A percentile compares a stretch with the other conserved stretches of the same genome.
phyloP scores from a whole-genome alignment of 352 stramenopile genomes.

The Paralagenidium karlingii region DNA sequence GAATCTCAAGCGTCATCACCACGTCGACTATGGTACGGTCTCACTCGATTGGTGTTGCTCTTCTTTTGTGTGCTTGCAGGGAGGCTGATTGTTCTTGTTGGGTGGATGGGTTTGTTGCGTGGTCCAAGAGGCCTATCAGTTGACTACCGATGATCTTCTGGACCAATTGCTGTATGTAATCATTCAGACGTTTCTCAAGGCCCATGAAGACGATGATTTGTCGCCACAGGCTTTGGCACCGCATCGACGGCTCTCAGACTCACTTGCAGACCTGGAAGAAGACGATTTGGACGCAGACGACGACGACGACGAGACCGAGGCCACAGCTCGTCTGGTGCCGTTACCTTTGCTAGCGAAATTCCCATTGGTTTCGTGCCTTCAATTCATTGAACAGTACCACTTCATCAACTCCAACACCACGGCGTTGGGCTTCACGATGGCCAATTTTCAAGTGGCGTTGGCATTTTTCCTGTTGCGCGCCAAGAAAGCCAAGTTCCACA shows the following conservation, averaged over 20 bases:
- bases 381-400: slow-evolving; percentile 67
- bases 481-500: neutral
- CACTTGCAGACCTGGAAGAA: too few species aligned
- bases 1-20: slow-evolving; percentile 38
- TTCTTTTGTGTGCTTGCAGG: too few species aligned
- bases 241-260: too few species aligned
- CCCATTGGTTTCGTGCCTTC: slow-evolving; percentile 36
- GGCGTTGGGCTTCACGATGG: slow-evolving; percentile 60
- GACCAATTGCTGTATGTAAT: slow-evolving; percentile 63
- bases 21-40: slow-evolving; percentile 29
- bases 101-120: neutral
- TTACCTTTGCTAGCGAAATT: slow-evolving; percentile 10
- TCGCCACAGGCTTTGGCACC: too few species aligned
- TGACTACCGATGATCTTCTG: slow-evolving; percentile 74
- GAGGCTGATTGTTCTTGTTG: too few species aligned
- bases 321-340: neutral
- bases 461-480: slow-evolving; percentile 59
- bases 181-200: slow-evolving; percentile 28
- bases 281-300: slow-evolving; percentile 2
- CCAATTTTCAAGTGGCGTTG: slow-evolving; percentile 68
- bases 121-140: slow-evolving; percentile 24
- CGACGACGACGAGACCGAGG: neutral
- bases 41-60: neutral
- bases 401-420: slow-evolving; percentile 80
- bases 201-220: too few species aligned